Evolutionary conservation across 1,139 yeast species (phyloP).

Genomic region (Candida mesenterica): DNA sequence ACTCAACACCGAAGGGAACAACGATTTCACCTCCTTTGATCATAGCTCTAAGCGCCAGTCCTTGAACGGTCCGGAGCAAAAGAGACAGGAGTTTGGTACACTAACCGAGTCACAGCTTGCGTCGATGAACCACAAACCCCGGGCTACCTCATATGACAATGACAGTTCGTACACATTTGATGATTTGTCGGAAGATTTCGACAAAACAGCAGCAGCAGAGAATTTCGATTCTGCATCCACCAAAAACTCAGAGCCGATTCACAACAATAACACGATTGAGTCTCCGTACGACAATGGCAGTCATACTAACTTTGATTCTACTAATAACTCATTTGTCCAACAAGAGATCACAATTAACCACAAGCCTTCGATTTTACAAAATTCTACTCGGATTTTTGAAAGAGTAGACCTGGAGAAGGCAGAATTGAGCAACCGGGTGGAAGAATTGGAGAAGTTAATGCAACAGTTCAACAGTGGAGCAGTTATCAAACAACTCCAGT

Average conservation of each 20-base stretch:
- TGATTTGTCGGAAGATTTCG: conserved; percentile 17
- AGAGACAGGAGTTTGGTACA: background rate
- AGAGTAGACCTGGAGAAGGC: conserved; percentile 4
- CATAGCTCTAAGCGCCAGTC: conserved; percentile 6
- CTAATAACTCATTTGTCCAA: conserved; percentile 2
- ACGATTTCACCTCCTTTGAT: conserved; percentile 30
- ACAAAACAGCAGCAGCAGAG: conserved; percentile 7
- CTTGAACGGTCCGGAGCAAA: background rate
- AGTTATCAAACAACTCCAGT: conserved; percentile 10
- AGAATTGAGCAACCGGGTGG: conserved; percentile 15
- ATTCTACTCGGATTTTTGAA: conserved; percentile 12
- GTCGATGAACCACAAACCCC: background rate
- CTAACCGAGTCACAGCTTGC: background rate
- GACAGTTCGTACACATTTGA: conserved; percentile 34
- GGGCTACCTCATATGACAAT: no score
- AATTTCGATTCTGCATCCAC: conserved; percentile 10
- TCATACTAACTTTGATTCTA: conserved; percentile 4
- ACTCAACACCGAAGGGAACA: conserved; percentile 13
- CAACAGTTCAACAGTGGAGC: conserved; percentile 12
- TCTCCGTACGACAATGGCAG: background rate
- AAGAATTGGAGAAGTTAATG: conserved; percentile 20
- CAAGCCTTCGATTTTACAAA: conserved; percentile 15
- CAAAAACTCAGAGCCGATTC: conserved; percentile 3
- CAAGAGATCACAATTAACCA: conserved; percentile 10
- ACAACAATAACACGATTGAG: background rate